Base-by-base conservation (phyloP, 148 eudicot species). In the Hydrangea macrophylla region DNA sequence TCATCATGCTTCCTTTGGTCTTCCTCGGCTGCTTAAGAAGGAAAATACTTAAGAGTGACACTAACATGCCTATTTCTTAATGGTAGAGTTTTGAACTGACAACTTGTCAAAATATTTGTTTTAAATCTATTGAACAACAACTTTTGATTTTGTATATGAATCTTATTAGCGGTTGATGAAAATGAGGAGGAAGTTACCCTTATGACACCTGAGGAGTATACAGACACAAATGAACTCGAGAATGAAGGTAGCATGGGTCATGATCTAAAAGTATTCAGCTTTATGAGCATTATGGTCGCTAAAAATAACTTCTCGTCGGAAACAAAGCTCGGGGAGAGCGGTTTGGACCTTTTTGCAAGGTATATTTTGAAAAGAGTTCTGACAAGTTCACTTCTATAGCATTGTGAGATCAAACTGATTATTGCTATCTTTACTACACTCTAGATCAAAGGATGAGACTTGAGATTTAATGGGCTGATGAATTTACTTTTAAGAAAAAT, bases 401-500 rank as follows among this genome's bases (percentile, higher is more conserved):
- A 42, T 42, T 42, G 11, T 1, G 48, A 42, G 8, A 7, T 42
- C 13, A 1, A 42, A 42, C 12, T 11, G 12, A 42, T 7, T 2
- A 6, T 1, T 9, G 2, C 8, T 6, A 9, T 42, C 12, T 10
- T 7, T 42, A 1, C 15, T 42, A n/a, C n/a, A 1, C 0, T 45
- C 0, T 5, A 0, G n/a, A 9, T 45, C n/a, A 12, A 45, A 12
- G n/a, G 0, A 13, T 15, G 11, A 13, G 20, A 45, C 13, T 7
- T 45, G n/a, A n/a, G n/a, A n/a, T n/a, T n/a, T n/a, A n/a, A n/a
- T n/a, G 28, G 8, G 42, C 39, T 45, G 9, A 5, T 2, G 7
- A 24, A 9, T 30, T 22, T 18, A 9, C n/a, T 10, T 30, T 54
- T 39, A 48, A 74, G 78, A 74, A 1, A 56, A 51, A 45, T 66